Evolutionary conservation across 2,329 filamentous ascomycete species (phyloP).

Genomic region (Penicillium sp.): DNA sequence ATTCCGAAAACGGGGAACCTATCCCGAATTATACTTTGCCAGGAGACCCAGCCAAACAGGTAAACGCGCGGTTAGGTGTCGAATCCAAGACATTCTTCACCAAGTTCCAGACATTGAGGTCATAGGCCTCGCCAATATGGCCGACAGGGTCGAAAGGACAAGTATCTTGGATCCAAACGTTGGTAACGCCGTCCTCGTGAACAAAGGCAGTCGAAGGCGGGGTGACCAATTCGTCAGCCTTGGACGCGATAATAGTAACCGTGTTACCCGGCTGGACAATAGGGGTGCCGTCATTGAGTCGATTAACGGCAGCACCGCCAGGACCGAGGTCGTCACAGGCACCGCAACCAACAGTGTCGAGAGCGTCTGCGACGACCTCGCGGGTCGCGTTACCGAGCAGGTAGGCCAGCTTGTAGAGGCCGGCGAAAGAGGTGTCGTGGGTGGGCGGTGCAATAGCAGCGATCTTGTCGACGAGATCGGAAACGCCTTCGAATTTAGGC

Average conservation of each 20-base stretch:
- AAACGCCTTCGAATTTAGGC: constrained; percentile 35
- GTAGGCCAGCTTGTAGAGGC: constrained; percentile 28
- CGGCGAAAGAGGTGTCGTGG: constrained; percentile 30
- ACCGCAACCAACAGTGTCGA: constrained; percentile 29
- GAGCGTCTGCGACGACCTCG: constrained; percentile 18
- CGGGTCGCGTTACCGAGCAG: constrained; percentile 25
- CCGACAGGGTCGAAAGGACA: constrained; percentile 34
- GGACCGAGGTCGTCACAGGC: constrained; percentile 32
- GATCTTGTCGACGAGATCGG: constrained; percentile 29
- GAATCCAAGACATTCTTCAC: constrained; percentile 35
- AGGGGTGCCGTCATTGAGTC: constrained; percentile 31
- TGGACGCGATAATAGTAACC: constrained; percentile 34
- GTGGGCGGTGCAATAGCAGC: constrained; percentile 37
- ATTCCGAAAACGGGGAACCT: background rate
- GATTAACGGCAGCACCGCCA: constrained; percentile 26
- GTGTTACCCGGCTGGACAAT: constrained; percentile 34
- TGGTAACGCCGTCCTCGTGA: constrained; percentile 30
- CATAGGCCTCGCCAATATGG: constrained; percentile 38
- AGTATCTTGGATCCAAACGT: constrained; percentile 31
- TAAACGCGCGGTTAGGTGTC: constrained; percentile 24
- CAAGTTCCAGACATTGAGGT: constrained; percentile 38
- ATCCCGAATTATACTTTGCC: constrained; percentile 15
- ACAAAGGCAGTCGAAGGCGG: constrained; percentile 30
- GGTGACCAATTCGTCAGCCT: constrained; percentile 34
- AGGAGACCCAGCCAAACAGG: constrained; percentile 28